Evolutionary conservation across 306 rosid genomes (phyloP), one percentile per base, ranked within the genome.

Genomic region (Lotus japonicus): DNA sequence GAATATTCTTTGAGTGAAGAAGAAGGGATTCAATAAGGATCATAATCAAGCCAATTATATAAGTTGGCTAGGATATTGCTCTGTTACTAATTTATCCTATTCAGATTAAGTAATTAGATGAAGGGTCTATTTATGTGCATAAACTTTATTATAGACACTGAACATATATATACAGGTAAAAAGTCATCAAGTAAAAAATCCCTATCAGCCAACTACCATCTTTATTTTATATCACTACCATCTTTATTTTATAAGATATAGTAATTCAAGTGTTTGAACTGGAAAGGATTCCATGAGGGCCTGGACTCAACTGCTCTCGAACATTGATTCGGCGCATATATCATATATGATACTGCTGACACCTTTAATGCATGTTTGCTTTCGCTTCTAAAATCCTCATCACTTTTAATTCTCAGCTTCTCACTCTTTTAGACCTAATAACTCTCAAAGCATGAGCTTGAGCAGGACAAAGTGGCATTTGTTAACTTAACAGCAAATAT

Each of bases 161-260:
- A 44, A 70, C 31, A 43, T 16, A 26, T 31, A n/a, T 36, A 31
- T 70, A 15, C 54, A 13, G 15, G 12, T 18, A 9, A 60, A 55
- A 28, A 58, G 6, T 14, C 66, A 59, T 67, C 28, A 12, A 73
- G 73, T 58, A 23, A 58, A 64, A 61, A 58, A 51, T 51, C 70
- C 41, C 48, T 19, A 67, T 73, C 72, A 69, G 8, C 73, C 56
- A 66, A 52, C 73, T 9, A 45, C 70, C 77, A 51, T 72, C 61
- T 23, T 23, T 43, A 8, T 45, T 59, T 59, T 17, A 1, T n/a
- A n/a, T n/a, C n/a, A 52, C 73, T 9, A 45, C 70, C 77, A 51
- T 72, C 61, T 23, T 23, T 43, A 8, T 45, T 59, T 59, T 17
- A 1, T n/a, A n/a, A n/a, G n/a, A n/a, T n/a, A n/a, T 43, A 54